phyloP scores from a whole-genome alignment of 495 filamentous ascomycete genomes.

The Neurospora hispaniola region DNA sequence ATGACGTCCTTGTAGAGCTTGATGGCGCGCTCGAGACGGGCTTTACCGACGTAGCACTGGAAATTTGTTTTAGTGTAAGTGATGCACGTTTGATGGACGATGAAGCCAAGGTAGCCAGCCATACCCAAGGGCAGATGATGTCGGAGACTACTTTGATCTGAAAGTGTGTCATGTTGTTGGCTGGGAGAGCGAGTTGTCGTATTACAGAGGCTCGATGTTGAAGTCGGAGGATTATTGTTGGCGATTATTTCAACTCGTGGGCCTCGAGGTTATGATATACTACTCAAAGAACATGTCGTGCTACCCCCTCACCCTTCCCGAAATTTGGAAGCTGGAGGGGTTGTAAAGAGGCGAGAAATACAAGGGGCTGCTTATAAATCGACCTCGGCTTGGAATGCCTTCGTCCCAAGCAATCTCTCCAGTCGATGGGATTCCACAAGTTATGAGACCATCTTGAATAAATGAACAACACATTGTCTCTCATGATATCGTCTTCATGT shows the following conservation, averaged over 20 bases:
- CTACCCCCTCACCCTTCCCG: not conserved
- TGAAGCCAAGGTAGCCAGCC: constrained; percentile 4
- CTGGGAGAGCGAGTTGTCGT: not conserved
- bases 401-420: not conserved
- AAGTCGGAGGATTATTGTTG: not conserved
- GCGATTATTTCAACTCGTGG: not conserved
- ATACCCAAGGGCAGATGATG: constrained; percentile 64
- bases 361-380: not conserved
- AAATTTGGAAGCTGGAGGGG: not conserved
- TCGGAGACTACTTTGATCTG: constrained; percentile 67
- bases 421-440: not conserved
- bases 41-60: constrained; percentile 75
- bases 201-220: not conserved
- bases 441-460: not conserved
- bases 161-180: constrained; percentile 58
- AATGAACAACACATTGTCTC: not conserved
- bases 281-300: not conserved
- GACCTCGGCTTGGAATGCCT: not conserved
- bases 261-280: not conserved
- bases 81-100: not conserved
- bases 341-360: not conserved
- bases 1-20: constrained; percentile 46
- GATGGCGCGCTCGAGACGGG: constrained; percentile 61
- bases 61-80: not conserved
- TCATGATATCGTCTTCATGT: not conserved